These are phyloP conservation scores for Lotus japonicus DNA, from an alignment of 306 rosid species.

Conservation along the genomic window DNA sequence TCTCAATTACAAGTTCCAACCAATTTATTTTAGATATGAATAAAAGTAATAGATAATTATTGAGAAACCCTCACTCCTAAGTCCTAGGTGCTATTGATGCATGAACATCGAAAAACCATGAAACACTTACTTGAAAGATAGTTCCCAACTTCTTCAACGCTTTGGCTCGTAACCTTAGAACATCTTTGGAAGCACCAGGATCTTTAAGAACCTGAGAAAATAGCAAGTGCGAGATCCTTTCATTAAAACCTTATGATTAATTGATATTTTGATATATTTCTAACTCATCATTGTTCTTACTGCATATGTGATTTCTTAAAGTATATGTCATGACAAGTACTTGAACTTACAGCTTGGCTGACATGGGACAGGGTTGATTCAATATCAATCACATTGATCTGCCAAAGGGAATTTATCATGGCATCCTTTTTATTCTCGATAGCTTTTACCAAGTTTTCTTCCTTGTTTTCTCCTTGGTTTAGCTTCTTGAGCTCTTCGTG, in stretches of 20 bases:
- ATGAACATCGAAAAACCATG: conserved; percentile 1
- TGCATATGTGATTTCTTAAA: too few relatives aligned
- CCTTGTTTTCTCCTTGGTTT: conserved; percentile 53
- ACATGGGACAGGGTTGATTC: conserved; percentile 74
- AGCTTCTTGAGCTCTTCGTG: conserved; percentile 73
- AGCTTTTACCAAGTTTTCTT: conserved; percentile 52
- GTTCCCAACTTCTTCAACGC: conserved; percentile 69
- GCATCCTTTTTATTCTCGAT: conserved; percentile 68
- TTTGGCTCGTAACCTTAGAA: conserved; percentile 48
- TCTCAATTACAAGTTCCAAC: background rate
- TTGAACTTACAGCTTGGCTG: conserved; percentile 65
- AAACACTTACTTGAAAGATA: conserved; percentile 59
- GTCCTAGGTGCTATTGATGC: background rate
- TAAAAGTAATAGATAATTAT: too few relatives aligned
- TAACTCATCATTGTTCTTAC: too few relatives aligned
- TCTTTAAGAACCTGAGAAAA: conserved; percentile 66
- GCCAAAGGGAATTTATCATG: conserved; percentile 79
- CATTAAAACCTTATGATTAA: too few relatives aligned
- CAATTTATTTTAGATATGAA: too few relatives aligned
- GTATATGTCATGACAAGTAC: conserved; percentile 1
- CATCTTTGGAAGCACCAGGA: conserved; percentile 59
- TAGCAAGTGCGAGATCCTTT: background rate
- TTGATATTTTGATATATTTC: too few relatives aligned
- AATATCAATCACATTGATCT: conserved; percentile 83
- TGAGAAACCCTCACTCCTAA: too few relatives aligned